These are phyloP conservation scores for Gigaspora rosea DNA, from an alignment of 192 early-diverging fungal genomes.

Conservation along the genomic window DNA sequence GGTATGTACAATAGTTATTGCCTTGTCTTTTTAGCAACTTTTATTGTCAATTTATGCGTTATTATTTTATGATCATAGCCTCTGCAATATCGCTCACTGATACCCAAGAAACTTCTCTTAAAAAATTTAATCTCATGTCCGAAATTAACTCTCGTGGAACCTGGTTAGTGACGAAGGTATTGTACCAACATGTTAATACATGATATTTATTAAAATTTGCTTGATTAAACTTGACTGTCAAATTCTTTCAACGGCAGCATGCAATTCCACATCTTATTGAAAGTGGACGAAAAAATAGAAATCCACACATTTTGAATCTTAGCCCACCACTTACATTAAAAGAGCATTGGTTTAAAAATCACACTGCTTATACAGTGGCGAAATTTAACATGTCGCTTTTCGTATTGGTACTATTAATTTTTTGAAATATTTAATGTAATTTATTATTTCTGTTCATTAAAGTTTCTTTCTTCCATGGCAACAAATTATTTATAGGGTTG, in stretches of 20 bases:
- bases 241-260: constrained; percentile 29
- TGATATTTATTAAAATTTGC: neutral
- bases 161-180: constrained; percentile 72
- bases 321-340: constrained; percentile 72
- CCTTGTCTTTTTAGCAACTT: neutral
- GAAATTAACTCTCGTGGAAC: constrained; percentile 78
- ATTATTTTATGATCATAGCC: constrained; percentile 36
- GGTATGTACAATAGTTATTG: constrained; percentile 9
- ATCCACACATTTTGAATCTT: constrained; percentile 76
- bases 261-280: constrained; percentile 69
- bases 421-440: neutral
- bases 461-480: neutral
- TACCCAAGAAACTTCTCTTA: constrained; percentile 54
- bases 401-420: neutral
- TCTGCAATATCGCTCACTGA: constrained; percentile 72
- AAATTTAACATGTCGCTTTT: constrained; percentile 15
- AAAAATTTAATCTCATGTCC: constrained; percentile 78
- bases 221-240: neutral
- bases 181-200: neutral
- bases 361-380: constrained; percentile 49
- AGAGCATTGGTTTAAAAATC: constrained; percentile 67
- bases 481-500: constrained; percentile 45
- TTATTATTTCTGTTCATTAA: neutral
- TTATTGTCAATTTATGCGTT: neutral
- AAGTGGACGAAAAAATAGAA: constrained; percentile 49